Evolutionary conservation across 2,329 filamentous ascomycete species (phyloP).

Genomic region (Talaromyces sp.): DNA sequence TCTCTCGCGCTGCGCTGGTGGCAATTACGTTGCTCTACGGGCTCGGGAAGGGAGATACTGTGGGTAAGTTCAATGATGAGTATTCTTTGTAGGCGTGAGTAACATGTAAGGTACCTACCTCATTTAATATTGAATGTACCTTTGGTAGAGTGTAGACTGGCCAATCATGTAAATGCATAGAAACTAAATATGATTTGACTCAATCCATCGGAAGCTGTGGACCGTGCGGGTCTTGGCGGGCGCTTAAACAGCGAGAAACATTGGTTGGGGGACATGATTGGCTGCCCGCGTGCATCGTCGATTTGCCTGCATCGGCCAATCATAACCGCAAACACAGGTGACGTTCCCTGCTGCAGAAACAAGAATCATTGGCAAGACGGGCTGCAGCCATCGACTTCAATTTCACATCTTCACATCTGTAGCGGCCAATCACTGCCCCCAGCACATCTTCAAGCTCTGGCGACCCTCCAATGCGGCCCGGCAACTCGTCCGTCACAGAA

Average conservation of each 20-base stretch:
- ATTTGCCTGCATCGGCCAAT: conserved; percentile 5
- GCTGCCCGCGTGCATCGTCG: neutral
- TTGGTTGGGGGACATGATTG: conserved; percentile 8
- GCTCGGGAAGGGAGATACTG: neutral
- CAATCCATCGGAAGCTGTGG: neutral
- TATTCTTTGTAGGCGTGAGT: neutral
- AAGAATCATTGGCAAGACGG: conserved; percentile 5
- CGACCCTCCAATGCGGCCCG: neutral
- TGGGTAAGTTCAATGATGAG: neutral
- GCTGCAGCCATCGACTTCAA: conserved; percentile 12
- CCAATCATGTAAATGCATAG: no score
- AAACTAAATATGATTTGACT: no score
- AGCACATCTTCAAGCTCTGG: conserved; percentile 3
- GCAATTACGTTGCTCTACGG: neutral
- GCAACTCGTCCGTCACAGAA: conserved; percentile 8
- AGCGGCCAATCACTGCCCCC: conserved; percentile 12
- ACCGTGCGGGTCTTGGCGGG: conserved; percentile 15
- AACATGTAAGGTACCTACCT: neutral
- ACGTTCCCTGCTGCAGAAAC: neutral
- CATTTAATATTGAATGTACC: neutral
- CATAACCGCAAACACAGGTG: neutral
- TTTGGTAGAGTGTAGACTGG: neutral
- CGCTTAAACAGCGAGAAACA: conserved; percentile 10
- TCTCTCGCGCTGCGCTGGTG: neutral
- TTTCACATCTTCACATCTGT: conserved; percentile 11